Conservation (phyloP, 108 stramenopile genomes). For the Fragilariopsis cylindrus region DNA sequence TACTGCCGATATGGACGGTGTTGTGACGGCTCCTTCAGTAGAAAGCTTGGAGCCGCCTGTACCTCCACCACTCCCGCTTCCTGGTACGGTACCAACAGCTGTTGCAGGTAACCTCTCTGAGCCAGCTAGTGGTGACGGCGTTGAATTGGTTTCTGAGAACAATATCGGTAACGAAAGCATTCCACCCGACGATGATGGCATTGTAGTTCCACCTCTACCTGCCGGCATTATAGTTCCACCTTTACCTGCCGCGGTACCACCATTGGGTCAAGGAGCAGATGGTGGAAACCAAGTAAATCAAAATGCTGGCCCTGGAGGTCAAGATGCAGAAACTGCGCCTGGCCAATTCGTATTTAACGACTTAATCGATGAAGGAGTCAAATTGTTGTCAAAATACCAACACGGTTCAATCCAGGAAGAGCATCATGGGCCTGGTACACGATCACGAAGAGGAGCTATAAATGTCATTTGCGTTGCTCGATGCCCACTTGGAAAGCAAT, state of each 20-base stretch:
- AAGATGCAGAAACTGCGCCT: slow-evolving; percentile 19
- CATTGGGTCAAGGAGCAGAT: slow-evolving; percentile 19
- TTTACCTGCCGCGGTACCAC: slow-evolving; percentile 46
- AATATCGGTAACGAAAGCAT: background rate
- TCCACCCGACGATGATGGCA: background rate
- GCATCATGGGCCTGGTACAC: slow-evolving; percentile 55
- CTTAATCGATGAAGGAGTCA: slow-evolving; percentile 73
- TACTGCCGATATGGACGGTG: background rate
- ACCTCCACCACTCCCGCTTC: slow-evolving; percentile 16
- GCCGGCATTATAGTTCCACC: slow-evolving; percentile 39
- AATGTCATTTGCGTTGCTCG: slow-evolving; percentile 89
- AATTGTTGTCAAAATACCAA: slow-evolving; percentile 62
- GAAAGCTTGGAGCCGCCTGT: slow-evolving; percentile 10
- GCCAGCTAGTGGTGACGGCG: background rate
- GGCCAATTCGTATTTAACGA: slow-evolving; percentile 77
- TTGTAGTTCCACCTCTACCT: background rate
- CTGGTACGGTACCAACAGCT: slow-evolving; percentile 10
- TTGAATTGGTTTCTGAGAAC: background rate
- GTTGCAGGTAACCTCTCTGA: background rate
- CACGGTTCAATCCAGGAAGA: slow-evolving; percentile 60
- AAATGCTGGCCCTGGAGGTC: background rate
- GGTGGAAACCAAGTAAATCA: slow-evolving; percentile 14
- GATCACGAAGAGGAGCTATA: slow-evolving; percentile 56
- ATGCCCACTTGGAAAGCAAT: slow-evolving; percentile 79
- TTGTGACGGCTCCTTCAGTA: background rate